A percentile compares a stretch with the other conserved stretches of the same genome.
Evolutionary conservation across 352 stramenopile species (phyloP).

Genomic region (Pythium phragmiticola): DNA sequence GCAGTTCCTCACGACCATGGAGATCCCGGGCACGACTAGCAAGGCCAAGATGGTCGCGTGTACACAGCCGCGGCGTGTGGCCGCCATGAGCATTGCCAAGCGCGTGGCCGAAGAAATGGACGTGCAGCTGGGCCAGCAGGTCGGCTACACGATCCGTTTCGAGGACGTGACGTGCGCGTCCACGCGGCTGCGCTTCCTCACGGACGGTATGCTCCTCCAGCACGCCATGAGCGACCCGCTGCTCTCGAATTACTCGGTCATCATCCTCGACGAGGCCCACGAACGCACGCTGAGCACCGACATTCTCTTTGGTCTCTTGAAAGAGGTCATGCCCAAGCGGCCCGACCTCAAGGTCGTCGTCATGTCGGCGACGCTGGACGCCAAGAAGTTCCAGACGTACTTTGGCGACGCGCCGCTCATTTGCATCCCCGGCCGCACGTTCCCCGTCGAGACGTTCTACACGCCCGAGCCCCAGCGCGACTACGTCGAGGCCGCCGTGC

Average conservation of each 20-base stretch:
- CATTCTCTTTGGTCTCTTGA: slow-evolving; percentile 97
- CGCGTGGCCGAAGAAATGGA: slow-evolving; percentile 99
- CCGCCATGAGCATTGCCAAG: slow-evolving; percentile 98
- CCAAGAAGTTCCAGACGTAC: slow-evolving; percentile 95
- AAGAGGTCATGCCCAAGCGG: slow-evolving; percentile 94
- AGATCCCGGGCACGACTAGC: slow-evolving; percentile 93
- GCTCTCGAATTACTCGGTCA: slow-evolving; percentile 94
- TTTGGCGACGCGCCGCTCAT: slow-evolving; percentile 94
- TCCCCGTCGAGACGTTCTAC: slow-evolving; percentile 99
- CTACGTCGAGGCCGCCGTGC: slow-evolving; percentile 95
- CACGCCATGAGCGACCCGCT: slow-evolving; percentile 97
- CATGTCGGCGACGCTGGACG: slow-evolving; percentile 98
- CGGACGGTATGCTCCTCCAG: slow-evolving; percentile 95
- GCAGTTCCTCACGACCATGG: slow-evolving; percentile 77
- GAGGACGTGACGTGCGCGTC: slow-evolving; percentile 92
- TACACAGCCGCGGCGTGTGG: slow-evolving; percentile 95
- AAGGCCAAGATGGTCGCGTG: slow-evolving; percentile 91
- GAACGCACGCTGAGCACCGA: slow-evolving; percentile 98
- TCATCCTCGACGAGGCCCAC: slow-evolving; percentile 98
- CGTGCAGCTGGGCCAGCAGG: slow-evolving; percentile 94
- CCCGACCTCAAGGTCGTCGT: slow-evolving; percentile 98
- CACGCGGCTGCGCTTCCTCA: slow-evolving; percentile 85
- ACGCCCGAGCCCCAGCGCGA: slow-evolving; percentile 96
- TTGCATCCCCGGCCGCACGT: slow-evolving; percentile 95
- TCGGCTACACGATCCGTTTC: slow-evolving; percentile 99